Evolutionary conservation across 768 basidiomycete species (phyloP), one percentile per base, ranked within the genome.

Genomic region (Pulveroboletus sp.): DNA sequence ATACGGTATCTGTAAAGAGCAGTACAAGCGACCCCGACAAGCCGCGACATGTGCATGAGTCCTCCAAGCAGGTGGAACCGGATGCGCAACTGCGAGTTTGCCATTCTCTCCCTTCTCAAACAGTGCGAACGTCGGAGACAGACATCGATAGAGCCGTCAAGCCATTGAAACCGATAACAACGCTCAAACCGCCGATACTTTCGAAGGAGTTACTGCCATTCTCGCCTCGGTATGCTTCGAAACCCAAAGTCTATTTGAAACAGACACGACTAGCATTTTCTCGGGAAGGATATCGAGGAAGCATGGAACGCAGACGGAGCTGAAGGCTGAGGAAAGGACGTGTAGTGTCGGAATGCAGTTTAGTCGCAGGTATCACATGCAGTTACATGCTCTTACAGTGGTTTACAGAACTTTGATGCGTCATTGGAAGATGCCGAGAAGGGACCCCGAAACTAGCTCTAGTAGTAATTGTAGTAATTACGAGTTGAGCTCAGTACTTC

Each of bases 81-180:
- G 39, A 46, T 15, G 17, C 1, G 7, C 49, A n/a, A 38, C 14
- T 50, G 27, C 61, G 54, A 28, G 3, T 13, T 28, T 51, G 18
- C 24, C 49, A 39, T 44, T 57, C 54, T 26, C 50, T 57, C n/a
- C 50, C 55, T 6, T 43, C 48, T 14, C 42, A 46, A 18, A 37
- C 31, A 27, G 11, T 11, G 17, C 31, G 6, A 27, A 41, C 39
- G 17, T 46, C 50, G 15, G 33, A 9, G 30, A 15, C 43, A 14
- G 44, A 35, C 27, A 6, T 17, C 17, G 39, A 38, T 18, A 24
- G 39, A 26, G 31, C 26, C 13, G 0, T 4, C 28, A 67, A 62
- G 15, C 53, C 54, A 8, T 44, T 68, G 53, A 66, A 57, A 47
- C 68, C 64, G 14, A 68, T 68, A 44, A 69, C 66, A 8, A 46